Conservation (phyloP, 2,329 filamentous ascomycete genomes). For the Iodosphaeria phyllophila region DNA sequence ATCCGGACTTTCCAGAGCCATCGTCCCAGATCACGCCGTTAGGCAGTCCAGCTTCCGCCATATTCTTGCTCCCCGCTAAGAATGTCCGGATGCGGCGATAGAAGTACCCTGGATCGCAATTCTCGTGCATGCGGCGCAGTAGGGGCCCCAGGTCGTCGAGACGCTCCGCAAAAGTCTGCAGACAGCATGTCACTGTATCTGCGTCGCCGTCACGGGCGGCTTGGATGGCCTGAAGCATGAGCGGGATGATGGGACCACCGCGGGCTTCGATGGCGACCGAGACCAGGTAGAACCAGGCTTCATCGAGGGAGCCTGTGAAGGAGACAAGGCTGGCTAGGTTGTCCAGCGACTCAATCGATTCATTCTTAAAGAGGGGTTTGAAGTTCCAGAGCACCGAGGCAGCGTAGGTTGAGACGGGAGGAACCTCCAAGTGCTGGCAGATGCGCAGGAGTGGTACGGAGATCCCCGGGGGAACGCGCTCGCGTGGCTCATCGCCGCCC, state of each 20-base stretch:
- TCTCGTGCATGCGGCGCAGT: constrained; percentile 82
- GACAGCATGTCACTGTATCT: constrained; percentile 51
- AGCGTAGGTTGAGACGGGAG: constrained; percentile 86
- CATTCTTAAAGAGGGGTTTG: constrained; percentile 72
- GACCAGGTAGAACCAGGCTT: constrained; percentile 97
- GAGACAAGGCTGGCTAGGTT: constrained; percentile 80
- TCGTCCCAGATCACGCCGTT: constrained; percentile 77
- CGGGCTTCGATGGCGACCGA: constrained; percentile 91
- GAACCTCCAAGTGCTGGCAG: constrained; percentile 64
- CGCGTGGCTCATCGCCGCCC: constrained; percentile 70
- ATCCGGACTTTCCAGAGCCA: constrained; percentile 46
- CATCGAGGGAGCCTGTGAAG: constrained; percentile 85
- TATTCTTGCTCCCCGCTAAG: constrained; percentile 91
- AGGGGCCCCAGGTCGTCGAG: constrained; percentile 68
- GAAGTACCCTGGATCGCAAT: constrained; percentile 85
- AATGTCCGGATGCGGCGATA: constrained; percentile 94
- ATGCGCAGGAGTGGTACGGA: constrained; percentile 67
- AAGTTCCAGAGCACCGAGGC: constrained; percentile 93
- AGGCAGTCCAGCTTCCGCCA: constrained; percentile 82
- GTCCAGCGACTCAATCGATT: constrained; percentile 64
- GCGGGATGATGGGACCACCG: constrained; percentile 66
- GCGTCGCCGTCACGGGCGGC: constrained; percentile 57
- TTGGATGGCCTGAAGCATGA: constrained; percentile 76
- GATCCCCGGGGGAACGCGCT: constrained; percentile 62
- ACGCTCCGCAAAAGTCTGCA: constrained; percentile 71